Percentiles rank a stretch among this genome's conserved stretches.
These are phyloP conservation scores for Mediolabrus comicus DNA, from an alignment of 108 stramenopile genomes.

Conservation along the genomic window DNA sequence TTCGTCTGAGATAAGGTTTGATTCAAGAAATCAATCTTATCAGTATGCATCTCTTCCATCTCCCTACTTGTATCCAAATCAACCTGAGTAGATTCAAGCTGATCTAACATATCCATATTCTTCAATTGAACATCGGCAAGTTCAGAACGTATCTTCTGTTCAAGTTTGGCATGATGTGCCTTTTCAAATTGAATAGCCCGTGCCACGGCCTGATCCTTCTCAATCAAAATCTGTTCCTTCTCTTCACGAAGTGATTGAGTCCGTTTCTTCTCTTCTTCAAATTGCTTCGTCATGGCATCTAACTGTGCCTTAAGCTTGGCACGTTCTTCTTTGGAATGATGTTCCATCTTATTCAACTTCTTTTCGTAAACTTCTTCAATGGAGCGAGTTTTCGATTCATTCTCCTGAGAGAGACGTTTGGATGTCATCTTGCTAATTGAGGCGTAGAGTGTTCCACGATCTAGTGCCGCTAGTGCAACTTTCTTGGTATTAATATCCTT, in stretches of 20 bases:
- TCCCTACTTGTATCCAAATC: constrained; percentile 6
- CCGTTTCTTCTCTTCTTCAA: constrained; percentile 6
- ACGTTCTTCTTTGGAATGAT: constrained; percentile 15
- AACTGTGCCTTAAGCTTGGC: constrained; percentile 11
- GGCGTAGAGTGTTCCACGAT: constrained; percentile 35
- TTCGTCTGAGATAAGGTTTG: background rate
- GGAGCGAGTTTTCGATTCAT: constrained; percentile 4
- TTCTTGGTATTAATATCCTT: constrained; percentile 21
- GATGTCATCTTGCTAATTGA: constrained; percentile 34
- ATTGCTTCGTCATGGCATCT: constrained; percentile 7
- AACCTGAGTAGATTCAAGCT: constrained; percentile 8
- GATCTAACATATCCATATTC: constrained; percentile 35
- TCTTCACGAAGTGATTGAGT: background rate
- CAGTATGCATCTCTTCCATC: background rate
- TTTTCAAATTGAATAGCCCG: constrained; percentile 6
- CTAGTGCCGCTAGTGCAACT: constrained; percentile 22
- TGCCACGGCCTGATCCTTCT: background rate
- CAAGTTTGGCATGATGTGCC: constrained; percentile 5
- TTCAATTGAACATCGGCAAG: constrained; percentile 39
- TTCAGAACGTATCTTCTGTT: constrained; percentile 14
- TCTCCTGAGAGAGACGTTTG: constrained; percentile 13
- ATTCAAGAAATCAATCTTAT: background rate
- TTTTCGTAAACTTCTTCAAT: constrained; percentile 17
- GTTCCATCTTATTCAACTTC: constrained; percentile 20
- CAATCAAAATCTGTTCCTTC: background rate